A percentile compares a stretch with the other conserved stretches of the same genome.
Conservation (phyloP, 768 basidiomycete species). For the Agaricus blazei region DNA sequence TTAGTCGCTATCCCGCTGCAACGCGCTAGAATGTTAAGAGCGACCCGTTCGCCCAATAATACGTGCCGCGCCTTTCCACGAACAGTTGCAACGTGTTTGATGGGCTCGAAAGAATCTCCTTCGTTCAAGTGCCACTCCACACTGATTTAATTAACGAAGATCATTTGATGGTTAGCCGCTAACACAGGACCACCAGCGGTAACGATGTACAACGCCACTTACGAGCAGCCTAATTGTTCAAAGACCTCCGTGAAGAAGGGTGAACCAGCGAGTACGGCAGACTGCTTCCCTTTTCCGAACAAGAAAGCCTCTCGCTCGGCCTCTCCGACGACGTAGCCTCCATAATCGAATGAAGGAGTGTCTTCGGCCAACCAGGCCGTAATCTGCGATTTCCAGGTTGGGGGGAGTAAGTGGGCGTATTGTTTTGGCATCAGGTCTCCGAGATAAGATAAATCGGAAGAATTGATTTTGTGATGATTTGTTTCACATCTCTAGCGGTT, state of each 20-base stretch:
- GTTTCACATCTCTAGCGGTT: too few relatives aligned
- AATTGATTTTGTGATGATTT: too few relatives aligned
- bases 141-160: conserved; percentile 31
- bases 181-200: too few relatives aligned
- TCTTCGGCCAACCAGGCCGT: conserved; percentile 87
- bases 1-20: conserved; percentile 97
- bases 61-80: conserved; percentile 83
- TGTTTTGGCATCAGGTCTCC: background rate
- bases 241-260: conserved; percentile 97
- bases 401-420: conserved; percentile 77
- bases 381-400: conserved; percentile 86
- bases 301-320: conserved; percentile 80
- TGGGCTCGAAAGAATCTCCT: conserved; percentile 74
- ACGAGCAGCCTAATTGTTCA: conserved; percentile 84
- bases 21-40: conserved; percentile 87
- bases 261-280: conserved; percentile 83
- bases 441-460: background rate
- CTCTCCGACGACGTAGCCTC: conserved; percentile 95
- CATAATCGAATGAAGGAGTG: conserved; percentile 94
- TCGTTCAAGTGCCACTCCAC: conserved; percentile 93
- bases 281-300: conserved; percentile 80
- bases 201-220: conserved; percentile 27
- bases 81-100: conserved; percentile 87
- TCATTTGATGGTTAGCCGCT: background rate
- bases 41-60: conserved; percentile 88